Evolutionary conservation across 176 grass and related monocot genomes (phyloP).

Genomic region (Zea mays): Zm-B73-REFERENCE-NAM-5.0 NC_050100.1:14613501-14614000

Average conservation of each 20-base stretch:
- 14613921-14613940: too few relatives aligned
- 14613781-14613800: not conserved
- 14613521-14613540: too few relatives aligned
- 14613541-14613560: too few relatives aligned
- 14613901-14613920: too few relatives aligned
- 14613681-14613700: not conserved
- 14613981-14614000: too few relatives aligned
- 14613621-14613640: conserved; percentile 77
- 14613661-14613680: not conserved
- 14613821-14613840: not conserved
- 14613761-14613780: not conserved
- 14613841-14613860: not conserved
- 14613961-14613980: too few relatives aligned
- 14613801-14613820: not conserved
- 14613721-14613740: too few relatives aligned
- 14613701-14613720: not conserved
- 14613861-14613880: too few relatives aligned
- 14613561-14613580: not conserved
- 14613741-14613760: not conserved
- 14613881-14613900: too few relatives aligned
- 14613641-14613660: not conserved
- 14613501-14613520: too few relatives aligned
- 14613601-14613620: conserved; percentile 83
- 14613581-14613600: conserved; percentile 66
- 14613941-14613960: too few relatives aligned